A percentile compares a stretch with the other conserved stretches of the same genome.
Conservation (phyloP, 495 filamentous ascomycete genomes). For the Talaromyces adpressus region DNA sequence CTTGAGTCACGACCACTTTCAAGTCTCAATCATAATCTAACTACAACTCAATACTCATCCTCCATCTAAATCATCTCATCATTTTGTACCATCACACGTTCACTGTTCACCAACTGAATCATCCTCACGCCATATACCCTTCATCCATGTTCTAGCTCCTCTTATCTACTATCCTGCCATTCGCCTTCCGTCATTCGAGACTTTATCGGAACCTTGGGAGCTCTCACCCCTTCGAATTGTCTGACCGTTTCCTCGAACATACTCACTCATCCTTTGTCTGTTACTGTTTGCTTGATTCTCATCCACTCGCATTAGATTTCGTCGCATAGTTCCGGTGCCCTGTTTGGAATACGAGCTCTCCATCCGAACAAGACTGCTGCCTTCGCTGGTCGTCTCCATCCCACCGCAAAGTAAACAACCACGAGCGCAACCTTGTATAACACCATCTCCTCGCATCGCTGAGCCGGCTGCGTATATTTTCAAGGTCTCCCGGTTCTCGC, state of each 20-base stretch:
- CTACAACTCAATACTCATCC: not conserved
- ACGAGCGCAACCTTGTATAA: slow-evolving; percentile 9
- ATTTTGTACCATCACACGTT: not conserved
- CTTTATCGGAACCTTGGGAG: slow-evolving; percentile 7
- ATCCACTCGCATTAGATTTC: not conserved
- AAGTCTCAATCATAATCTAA: not conserved
- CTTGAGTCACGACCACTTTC: not conserved
- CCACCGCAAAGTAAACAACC: not conserved
- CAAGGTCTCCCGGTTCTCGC: not conserved
- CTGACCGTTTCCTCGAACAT: not conserved
- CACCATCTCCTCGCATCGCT: not conserved
- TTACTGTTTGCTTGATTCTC: not conserved
- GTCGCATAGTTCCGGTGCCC: not conserved
- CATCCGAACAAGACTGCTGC: not conserved
- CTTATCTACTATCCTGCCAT: slow-evolving; percentile 6
- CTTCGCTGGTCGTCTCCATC: not conserved
- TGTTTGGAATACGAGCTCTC: not conserved
- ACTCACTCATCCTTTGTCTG: not conserved
- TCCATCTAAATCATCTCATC: not conserved
- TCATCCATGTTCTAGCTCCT: slow-evolving; percentile 1
- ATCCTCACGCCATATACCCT: not conserved
- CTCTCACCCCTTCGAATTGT: not conserved
- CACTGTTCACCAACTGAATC: not conserved
- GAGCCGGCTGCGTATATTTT: not conserved
- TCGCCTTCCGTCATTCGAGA: slow-evolving; percentile 5